These are phyloP conservation scores for Didymella keratinophila DNA, from an alignment of 2,329 filamentous ascomycete species.

Conservation along the genomic window DNA sequence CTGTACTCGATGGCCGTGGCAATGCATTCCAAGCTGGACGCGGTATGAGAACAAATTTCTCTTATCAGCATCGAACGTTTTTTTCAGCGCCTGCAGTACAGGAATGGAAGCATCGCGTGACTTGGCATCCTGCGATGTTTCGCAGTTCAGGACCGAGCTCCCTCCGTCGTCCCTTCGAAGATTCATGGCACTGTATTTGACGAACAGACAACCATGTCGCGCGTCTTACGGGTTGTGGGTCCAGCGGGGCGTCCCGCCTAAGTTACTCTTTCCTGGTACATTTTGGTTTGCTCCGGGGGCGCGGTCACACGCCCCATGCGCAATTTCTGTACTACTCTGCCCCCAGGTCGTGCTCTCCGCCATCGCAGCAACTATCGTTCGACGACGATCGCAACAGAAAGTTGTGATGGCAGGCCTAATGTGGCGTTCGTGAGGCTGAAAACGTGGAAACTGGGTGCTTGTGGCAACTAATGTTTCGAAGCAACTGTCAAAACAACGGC, in stretches of 20 bases:
- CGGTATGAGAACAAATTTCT: not conserved
- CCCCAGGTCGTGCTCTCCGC: constrained; percentile 6
- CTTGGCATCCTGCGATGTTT: not conserved
- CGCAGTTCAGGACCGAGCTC: not conserved
- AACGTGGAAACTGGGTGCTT: constrained; percentile 14
- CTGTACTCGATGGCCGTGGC: not conserved
- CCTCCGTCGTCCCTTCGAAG: not conserved
- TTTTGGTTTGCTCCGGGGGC: constrained; percentile 6
- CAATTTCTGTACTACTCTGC: constrained; percentile 6
- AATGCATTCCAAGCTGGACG: constrained; percentile 8
- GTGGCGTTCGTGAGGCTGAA: constrained; percentile 17
- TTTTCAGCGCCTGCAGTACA: not conserved
- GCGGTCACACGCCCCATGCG: constrained; percentile 17
- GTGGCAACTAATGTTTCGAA: constrained; percentile 20
- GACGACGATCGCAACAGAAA: constrained; percentile 14
- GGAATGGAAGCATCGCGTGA: constrained; percentile 3
- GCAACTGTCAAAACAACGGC: constrained; percentile 19
- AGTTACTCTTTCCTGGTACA: constrained; percentile 13
- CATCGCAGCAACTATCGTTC: constrained; percentile 8
- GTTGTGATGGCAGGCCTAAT: constrained; percentile 9
- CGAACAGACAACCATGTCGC: constrained; percentile 10
- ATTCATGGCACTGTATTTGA: constrained; percentile 5
- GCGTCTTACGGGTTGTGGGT: constrained; percentile 19
- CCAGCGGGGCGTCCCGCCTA: constrained; percentile 16
- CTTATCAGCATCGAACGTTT: not conserved